Base-by-base conservation (phyloP, 139 green algal genomes). In the Picocystis salinarum region DNA sequence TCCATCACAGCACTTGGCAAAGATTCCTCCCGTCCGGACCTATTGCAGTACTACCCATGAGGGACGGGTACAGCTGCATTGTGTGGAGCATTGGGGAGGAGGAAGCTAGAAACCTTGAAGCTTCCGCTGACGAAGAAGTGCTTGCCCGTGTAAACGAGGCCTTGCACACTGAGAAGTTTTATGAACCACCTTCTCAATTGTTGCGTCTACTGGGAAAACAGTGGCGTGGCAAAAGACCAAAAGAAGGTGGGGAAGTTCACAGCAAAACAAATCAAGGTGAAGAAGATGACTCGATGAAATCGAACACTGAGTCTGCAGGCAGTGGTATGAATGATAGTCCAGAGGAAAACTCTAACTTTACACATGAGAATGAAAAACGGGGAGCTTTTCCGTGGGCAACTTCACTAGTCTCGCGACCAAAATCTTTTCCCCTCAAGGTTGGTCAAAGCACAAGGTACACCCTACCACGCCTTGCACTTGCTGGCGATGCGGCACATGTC, bases 401-500 rank as follows among this genome's bases (percentile, higher is more conserved):
- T n/a, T n/a, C n/a, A n/a, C n/a, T n/a, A n/a, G n/a, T n/a, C n/a
- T n/a, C n/a, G n/a, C n/a, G n/a, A n/a, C n/a, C n/a, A n/a, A n/a
- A n/a, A n/a, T 15, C 31, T 15, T 15, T 37, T 37, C 13, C 31
- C 31, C 15, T 15, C 31, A 37, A 17, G 31, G 31, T 37, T 13
- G 13, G 13, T 37, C 31, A 15, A 15, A 13, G 31, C 15, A 13
- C 31, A 15, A 37, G 13, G 46, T 91, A 82, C 52, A 62, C 73
- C 11, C 55, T 55, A 23, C 64, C 71, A 1, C 53, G 80, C 0
- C 46, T 89, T 9, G 80, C 71, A 0, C 64, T 91, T 25, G 58
- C 89, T 4, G 80, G 80, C 12, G 77, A 85, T 53, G 74, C 80
- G 1, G 77, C 77, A 3, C 80, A 86, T 46, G 55, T 66, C 0